Base-by-base conservation (phyloP, 306 rosid species). In the Quercus bicolor region DNA sequence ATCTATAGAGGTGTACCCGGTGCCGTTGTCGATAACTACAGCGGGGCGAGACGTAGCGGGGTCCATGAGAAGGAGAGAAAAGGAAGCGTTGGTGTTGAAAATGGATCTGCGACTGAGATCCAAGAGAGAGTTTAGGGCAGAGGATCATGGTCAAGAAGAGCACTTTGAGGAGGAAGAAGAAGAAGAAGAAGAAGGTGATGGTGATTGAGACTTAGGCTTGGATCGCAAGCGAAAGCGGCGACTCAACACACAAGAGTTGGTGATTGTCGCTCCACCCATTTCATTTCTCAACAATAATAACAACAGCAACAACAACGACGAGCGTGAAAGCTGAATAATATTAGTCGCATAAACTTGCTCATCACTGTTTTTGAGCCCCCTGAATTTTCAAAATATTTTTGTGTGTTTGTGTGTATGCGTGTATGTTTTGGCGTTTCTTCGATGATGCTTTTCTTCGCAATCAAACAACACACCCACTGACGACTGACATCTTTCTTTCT, bases 11-110 rank as follows among this genome's bases (percentile, higher is more conserved):
- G 26, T 21, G 28, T 86, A 96, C 99, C 99, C 99, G 80, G 97
- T 91, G 88, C 99, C 99, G 74, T 86, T 96, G 86, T 96, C 99
- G 78, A 93, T 88, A 16, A 96, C 99, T 70, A 96, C 97, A 79
- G 99, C 96, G 18, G 98, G 97, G 77, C 99, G 97, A 83, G 94
- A 88, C 31, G 92, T 78, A 83, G 97, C 90, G 31, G 94, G 93
- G 92, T 96, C 99, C 99, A 96, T 95, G 72, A 82, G 87, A 77
- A 82, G 72, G 66, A 66, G 76, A 43, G 26, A 65, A 71, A 70
- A 78, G 37, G 15, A 2, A 78, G 34, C 5, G 11, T 68, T 64
- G 48, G 72, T 29, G 75, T 77, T 60, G 75, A 71, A 51, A 73
- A 57, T 52, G 97, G 96, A 92, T 87, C 96, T 82, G 97, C 91